Percentiles rank a stretch among this genome's conserved stretches.
Conservation (phyloP, 352 stramenopile species). For the Pythium utonaiense region DNA sequence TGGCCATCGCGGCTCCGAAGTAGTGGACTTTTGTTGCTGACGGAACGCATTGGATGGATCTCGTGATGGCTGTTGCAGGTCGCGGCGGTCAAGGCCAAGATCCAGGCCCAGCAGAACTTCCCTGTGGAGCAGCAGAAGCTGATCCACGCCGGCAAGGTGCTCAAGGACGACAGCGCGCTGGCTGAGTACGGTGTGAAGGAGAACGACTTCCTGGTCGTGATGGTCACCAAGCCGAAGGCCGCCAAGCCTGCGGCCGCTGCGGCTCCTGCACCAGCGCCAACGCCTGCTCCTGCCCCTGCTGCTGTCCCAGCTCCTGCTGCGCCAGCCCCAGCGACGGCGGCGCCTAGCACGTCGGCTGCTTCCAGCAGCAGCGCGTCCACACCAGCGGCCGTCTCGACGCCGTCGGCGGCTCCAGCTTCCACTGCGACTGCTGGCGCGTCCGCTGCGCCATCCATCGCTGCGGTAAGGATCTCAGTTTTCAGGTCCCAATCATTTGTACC, state of each 20-base stretch:
- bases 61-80: conserved; percentile 41
- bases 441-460: conserved; percentile 21
- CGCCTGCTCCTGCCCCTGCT: conserved; percentile 25
- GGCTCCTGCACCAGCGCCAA: conserved; percentile 27
- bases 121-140: conserved; percentile 77
- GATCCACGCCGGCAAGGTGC: conserved; percentile 85
- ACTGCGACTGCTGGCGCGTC: conserved; percentile 33
- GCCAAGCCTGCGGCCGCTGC: conserved; percentile 35
- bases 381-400: conserved; percentile 58
- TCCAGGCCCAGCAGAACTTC: conserved; percentile 70
- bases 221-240: conserved; percentile 84
- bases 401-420: conserved; percentile 46
- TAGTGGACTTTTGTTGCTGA: not conserved
- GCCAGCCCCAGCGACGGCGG: conserved; percentile 23
- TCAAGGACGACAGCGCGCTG: conserved; percentile 82
- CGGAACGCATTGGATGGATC: conserved; percentile 1
- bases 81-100: conserved; percentile 73
- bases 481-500: too few relatives aligned
- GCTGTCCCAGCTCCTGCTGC: conserved; percentile 24
- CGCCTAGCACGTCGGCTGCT: conserved; percentile 62
- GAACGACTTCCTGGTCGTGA: conserved; percentile 86
- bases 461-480: conserved; percentile 16
- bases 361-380: conserved; percentile 66
- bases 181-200: conserved; percentile 85
- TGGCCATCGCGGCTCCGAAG: not conserved